Evolutionary conservation across 192 early-diverging fungal genomes (phyloP).

Genomic region (Bifiguratus adelaidae): DNA sequence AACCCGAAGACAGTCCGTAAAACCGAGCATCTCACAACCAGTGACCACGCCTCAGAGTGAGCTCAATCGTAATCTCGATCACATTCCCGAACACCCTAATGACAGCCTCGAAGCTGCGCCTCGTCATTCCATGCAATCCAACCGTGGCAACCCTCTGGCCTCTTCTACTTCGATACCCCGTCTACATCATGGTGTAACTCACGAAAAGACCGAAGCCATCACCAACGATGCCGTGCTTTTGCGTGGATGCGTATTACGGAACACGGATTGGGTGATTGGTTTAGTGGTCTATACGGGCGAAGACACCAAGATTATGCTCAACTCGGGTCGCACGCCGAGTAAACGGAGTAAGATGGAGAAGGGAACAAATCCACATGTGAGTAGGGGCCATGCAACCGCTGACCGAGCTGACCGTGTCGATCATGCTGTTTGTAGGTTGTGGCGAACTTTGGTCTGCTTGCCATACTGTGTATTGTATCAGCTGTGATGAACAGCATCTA

Average conservation of each 20-base stretch:
- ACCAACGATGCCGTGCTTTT: constrained; percentile 76
- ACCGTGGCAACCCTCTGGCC: neutral
- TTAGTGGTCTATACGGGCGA: constrained; percentile 81
- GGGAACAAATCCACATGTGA: constrained; percentile 82
- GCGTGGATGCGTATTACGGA: constrained; percentile 85
- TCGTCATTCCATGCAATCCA: neutral
- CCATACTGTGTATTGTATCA: constrained; percentile 58
- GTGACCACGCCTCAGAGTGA: too few relatives aligned
- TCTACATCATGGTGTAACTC: constrained; percentile 28
- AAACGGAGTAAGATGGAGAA: constrained; percentile 88
- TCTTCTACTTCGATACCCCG: neutral
- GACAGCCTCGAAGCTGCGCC: neutral
- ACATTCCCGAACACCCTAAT: too few relatives aligned
- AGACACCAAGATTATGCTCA: constrained; percentile 97
- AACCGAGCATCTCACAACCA: neutral
- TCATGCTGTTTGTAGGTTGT: constrained; percentile 43
- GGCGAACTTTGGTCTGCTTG: constrained; percentile 72
- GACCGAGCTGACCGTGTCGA: neutral
- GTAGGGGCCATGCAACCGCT: constrained; percentile 1
- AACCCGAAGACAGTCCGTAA: neutral
- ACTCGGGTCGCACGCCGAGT: constrained; percentile 83
- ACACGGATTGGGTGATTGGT: constrained; percentile 85
- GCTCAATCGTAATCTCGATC: too few relatives aligned
- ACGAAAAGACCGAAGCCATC: constrained; percentile 48
- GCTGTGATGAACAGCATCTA: constrained; percentile 54